These are phyloP conservation scores for Parachaetomium inaequale DNA, from an alignment of 495 filamentous ascomycete species.

Conservation along the genomic window DNA sequence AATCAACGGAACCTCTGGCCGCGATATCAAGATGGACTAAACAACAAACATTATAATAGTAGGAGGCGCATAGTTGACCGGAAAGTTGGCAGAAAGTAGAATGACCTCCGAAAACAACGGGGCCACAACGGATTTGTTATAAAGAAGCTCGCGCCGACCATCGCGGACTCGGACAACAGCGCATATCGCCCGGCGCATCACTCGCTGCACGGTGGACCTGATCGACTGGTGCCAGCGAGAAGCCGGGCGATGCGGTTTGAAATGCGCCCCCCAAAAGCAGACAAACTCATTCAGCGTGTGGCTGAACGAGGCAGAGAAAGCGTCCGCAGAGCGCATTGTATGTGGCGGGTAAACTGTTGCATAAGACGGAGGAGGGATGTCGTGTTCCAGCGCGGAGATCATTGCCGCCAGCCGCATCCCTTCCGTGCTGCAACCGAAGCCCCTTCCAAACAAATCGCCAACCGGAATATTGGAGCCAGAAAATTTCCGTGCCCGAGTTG, in stretches of 20 bases:
- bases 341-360: conserved; percentile 30
- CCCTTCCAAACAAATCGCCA: not conserved
- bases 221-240: conserved; percentile 25
- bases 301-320: not conserved
- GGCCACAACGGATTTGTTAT: not conserved
- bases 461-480: conserved; percentile 1
- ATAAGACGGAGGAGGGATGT: conserved; percentile 25
- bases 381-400: conserved; percentile 35
- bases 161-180: not conserved
- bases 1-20: not conserved
- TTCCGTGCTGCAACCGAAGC: conserved; percentile 2
- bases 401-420: conserved; percentile 13
- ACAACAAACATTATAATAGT: not conserved
- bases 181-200: conserved; percentile 25
- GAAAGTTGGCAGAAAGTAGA: not conserved
- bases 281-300: conserved; percentile 16
- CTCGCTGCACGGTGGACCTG: conserved; percentile 21
- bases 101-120: not conserved
- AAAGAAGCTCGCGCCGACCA: not conserved
- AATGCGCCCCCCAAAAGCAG: conserved; percentile 18
- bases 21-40: not conserved
- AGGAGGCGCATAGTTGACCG: not conserved
- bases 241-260: conserved; percentile 26
- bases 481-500: not conserved
- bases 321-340: not conserved